Evolutionary conservation across 305 asterid species (phyloP).

Genomic region (Ilex paraguariensis): DNA sequence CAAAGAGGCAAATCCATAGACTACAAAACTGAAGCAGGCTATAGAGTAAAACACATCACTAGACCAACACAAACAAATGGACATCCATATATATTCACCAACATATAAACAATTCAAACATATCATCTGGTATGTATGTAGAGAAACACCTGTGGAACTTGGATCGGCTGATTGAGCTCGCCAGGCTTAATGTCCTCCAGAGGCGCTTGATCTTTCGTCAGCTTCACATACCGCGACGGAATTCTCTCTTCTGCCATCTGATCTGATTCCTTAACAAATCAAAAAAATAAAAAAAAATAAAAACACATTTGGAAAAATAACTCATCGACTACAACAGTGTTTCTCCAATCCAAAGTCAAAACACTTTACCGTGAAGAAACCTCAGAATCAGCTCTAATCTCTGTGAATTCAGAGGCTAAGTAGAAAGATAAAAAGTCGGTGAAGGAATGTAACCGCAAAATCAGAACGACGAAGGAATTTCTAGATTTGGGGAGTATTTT

Average conservation of each 20-base stretch:
- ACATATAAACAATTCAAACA: no score
- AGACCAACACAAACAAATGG: no score
- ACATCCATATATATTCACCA: no score
- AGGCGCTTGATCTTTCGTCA: slow-evolving; percentile 78
- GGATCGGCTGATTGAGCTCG: slow-evolving; percentile 94
- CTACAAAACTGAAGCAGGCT: no score
- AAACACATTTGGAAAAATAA: slow-evolving; percentile 8
- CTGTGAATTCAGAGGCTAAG: background rate
- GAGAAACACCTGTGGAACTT: slow-evolving; percentile 73
- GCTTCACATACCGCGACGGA: slow-evolving; percentile 76
- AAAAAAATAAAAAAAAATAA: slow-evolving; percentile 2
- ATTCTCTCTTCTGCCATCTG: slow-evolving; percentile 75
- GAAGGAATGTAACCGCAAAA: background rate
- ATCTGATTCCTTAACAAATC: slow-evolving; percentile 9
- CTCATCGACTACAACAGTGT: background rate
- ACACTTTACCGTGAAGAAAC: background rate
- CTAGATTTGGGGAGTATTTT: background rate
- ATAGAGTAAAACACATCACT: no score
- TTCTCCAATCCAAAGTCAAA: background rate
- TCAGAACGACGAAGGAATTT: background rate
- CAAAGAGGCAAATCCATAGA: no score
- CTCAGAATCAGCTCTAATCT: background rate
- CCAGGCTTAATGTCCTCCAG: slow-evolving; percentile 83
- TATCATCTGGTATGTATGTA: background rate
- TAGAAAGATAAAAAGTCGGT: background rate